Evolutionary conservation across 768 basidiomycete genomes (phyloP), one percentile per base, ranked within the genome.

Genomic region (Lactifluus piperatus): DNA sequence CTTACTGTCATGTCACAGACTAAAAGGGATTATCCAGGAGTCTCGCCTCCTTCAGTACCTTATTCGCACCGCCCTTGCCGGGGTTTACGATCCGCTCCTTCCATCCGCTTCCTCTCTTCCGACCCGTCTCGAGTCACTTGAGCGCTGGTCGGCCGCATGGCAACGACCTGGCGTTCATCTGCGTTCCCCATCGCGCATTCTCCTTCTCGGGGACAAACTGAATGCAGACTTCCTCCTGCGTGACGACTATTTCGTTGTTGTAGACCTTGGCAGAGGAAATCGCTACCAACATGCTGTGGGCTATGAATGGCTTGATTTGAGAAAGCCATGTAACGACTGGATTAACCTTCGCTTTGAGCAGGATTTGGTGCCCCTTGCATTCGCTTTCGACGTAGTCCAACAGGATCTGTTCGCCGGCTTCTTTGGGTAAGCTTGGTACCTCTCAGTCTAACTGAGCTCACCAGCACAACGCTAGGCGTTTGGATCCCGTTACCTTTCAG

Each of bases 251-350:
- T 24, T 59, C 20, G 5, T 58, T 13, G 22, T n/a, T 14, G 22
- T 47, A 14, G 45, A 58, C n/a, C 32, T 47, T 20, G 47, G 53
- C 5, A 30, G 53, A 3, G 43, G 3, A 43, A 14, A 20, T 13
- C 30, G 37, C 3, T 24, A 32, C 22, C 20, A 46, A 13, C 45
- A 48, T 3, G 22, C 7, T 7, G 45, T 51, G 4, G 18, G 36
- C 37, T 54, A 53, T n/a, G 45, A 34, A 26, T 54, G 57, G 51
- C 45, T 54, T 13, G 51, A 58, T 29, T 51, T 54, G 29, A 48
- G 53, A 50, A 20, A 36, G 14, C 32, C 29, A 5, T 24, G 22
- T 18, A 26, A 44, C 13, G 32, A 14, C 7, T 60, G 53, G 58
- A 29, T n/a, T 1, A 49, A 26, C 27, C 34, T 55, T 5, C n/a